Conservation (phyloP, 306 rosid genomes). For the Begonia fuchsioides region DNA sequence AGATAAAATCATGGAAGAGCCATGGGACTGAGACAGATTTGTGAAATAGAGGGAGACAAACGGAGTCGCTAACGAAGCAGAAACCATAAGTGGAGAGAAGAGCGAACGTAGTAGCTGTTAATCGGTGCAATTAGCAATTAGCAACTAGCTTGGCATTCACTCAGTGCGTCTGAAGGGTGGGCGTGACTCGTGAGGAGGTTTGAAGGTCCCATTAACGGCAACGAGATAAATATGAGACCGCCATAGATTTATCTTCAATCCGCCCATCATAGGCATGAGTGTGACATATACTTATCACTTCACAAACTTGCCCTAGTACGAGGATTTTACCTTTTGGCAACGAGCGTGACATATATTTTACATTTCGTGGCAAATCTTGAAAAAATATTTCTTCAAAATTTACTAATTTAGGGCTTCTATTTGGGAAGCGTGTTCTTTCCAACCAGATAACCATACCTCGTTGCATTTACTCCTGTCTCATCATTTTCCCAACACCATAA, state of each 20-base stretch:
- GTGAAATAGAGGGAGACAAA: slow-evolving; percentile 8
- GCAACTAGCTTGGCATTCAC: slow-evolving; percentile 3
- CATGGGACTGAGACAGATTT: slow-evolving; percentile 18
- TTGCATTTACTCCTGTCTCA: background rate
- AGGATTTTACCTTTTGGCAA: too few relatives aligned
- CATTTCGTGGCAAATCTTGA: too few relatives aligned
- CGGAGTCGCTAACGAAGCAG: slow-evolving; percentile 28
- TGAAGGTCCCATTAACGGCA: slow-evolving; percentile 11
- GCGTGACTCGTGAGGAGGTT: slow-evolving; percentile 4
- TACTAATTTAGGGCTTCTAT: too few relatives aligned
- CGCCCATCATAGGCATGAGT: too few relatives aligned
- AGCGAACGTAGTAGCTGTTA: too few relatives aligned
- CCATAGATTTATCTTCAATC: slow-evolving; percentile 7
- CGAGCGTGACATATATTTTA: too few relatives aligned
- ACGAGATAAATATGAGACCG: slow-evolving; percentile 1
- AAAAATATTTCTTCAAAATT: too few relatives aligned
- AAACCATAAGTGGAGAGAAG: slow-evolving; percentile 28
- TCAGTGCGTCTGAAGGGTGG: background rate
- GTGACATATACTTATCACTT: too few relatives aligned
- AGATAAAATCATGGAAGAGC: slow-evolving; percentile 22
- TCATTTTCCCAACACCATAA: too few relatives aligned
- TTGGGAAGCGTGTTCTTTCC: too few relatives aligned
- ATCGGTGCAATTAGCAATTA: too few relatives aligned
- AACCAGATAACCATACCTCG: background rate
- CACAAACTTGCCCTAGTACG: too few relatives aligned